Evolutionary conservation across 768 basidiomycete genomes (phyloP).

Genomic region (Psilocybe cubensis): DNA sequence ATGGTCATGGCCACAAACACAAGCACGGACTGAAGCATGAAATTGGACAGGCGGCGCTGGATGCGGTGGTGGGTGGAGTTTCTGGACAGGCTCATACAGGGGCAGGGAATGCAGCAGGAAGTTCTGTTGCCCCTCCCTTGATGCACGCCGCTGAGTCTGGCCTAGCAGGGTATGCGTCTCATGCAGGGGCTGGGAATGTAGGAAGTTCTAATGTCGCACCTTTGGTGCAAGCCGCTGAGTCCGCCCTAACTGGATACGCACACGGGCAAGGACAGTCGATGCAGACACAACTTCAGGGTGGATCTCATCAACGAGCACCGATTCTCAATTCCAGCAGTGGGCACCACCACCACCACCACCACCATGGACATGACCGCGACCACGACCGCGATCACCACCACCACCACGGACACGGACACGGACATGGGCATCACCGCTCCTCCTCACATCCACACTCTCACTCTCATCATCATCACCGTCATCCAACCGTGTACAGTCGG

Average conservation of each 20-base stretch:
- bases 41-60: not conserved
- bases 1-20: not conserved
- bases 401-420: not conserved
- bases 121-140: too few relatives aligned
- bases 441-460: not conserved
- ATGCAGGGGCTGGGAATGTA: not conserved
- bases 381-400: not conserved
- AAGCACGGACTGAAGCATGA: not conserved
- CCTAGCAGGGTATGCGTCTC: not conserved
- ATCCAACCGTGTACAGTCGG: not conserved
- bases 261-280: not conserved
- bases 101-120: not conserved
- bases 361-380: not conserved
- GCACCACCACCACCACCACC: not conserved
- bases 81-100: not conserved
- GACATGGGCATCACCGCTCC: conserved; percentile 1
- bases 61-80: not conserved
- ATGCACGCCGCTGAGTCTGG: not conserved
- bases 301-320: not conserved
- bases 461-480: not conserved
- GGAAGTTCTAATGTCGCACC: too few relatives aligned
- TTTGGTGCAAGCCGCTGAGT: not conserved
- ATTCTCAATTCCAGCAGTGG: not conserved
- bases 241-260: not conserved
- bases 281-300: not conserved